Base-by-base conservation (phyloP, 371 early-diverging fungal genomes). In the Mortierella sp. region DNA sequence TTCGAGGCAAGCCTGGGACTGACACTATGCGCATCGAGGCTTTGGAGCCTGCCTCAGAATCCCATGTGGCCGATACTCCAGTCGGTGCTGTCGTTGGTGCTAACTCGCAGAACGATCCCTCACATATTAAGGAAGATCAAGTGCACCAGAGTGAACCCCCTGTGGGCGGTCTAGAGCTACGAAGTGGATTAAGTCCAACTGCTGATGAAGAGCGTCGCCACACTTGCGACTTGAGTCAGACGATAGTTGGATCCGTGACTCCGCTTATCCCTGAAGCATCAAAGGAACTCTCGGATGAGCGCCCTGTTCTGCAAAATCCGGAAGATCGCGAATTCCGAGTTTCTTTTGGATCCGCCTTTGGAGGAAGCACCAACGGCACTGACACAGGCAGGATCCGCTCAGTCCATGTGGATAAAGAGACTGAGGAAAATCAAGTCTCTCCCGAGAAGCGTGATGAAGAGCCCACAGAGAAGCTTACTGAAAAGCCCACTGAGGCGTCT, bases 171-270 rank as follows among this genome's bases (percentile, higher is more conserved):
- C 66, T 66, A 14, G 63, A 62, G 43, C 67, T 66, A 20, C 66
- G 62, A 4, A 58, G 18, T 58, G n/a, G 35, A 37, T 20, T 24
- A 49, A 16, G 40, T 49, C 14, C 54, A 61, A 64, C 60, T 64
- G 45, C 54, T 24, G 72, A 70, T 12, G 77, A 77, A 3, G 74
- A 62, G 35, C 77, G 78, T 40, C 77, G 75, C 14, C 78, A 79
- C 39, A 77, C 85, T 2, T 83, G 83, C 49, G 83, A 84, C 37
- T 60, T 83, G 73, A 80, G 75, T 32, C 70, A 77, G 54, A 52
- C 59, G 16, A 40, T 75, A 32, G 54, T 37, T 14, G 75, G 55
- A n/a, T n/a, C 73, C 5, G 30, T 61, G 14, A 26, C 26, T 3
- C 76, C 71, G 2, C 76, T 67, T 54, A 71, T 75, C 2, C 76